Evolutionary conservation across 176 grass and related monocot genomes (phyloP), one percentile per base, ranked within the genome.

Genomic region (Carex littledalei): DNA sequence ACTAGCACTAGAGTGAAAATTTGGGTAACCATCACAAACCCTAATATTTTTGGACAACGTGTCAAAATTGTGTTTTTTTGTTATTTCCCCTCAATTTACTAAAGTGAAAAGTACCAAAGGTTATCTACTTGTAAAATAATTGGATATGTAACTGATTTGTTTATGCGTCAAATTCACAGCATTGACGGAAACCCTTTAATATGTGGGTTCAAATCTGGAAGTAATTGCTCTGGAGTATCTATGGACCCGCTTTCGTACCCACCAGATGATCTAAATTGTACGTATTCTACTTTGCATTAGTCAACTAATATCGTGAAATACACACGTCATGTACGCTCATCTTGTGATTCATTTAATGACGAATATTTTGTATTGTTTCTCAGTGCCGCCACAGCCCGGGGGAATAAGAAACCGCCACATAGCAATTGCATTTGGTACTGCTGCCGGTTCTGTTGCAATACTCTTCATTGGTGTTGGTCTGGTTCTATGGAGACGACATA

Each of bases 231-330:
- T 47, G 92, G 89, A 21, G 85, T 92, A 31, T 97, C 92, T 7
- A 60, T 92, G 57, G 90, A 92, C 29, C 94, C 94, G 22, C 94
- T 97, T 74, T 94, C 94, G 18, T 94, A 94, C 84, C 94, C 87
- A 81, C 94, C 94, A 61, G 94, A 97, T 87, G 87, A 97, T 72
- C 80, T 94, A n/a, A 90, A 92, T 66, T 87, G 92, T 94, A 81
- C 81, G 92, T 73, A 83, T 61, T 20, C 87, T 78, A n/a, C 67
- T 68, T 75, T 22, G 15, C 17, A 6, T 1, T 85, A 85, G 22
- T 69, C 1, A 7, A 53, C 43, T 54, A 1, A 17, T 73, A 0
- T 66, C 86, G 79, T 9, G 45, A 80, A 78, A 50, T 71, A 59
- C 12, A 26, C 20, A 14, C 70, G 15, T n/a, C 49, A 53, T 52